These are phyloP conservation scores for Coemansia umbellata DNA, from an alignment of 192 early-diverging fungal genomes.

Conservation along the genomic window DNA sequence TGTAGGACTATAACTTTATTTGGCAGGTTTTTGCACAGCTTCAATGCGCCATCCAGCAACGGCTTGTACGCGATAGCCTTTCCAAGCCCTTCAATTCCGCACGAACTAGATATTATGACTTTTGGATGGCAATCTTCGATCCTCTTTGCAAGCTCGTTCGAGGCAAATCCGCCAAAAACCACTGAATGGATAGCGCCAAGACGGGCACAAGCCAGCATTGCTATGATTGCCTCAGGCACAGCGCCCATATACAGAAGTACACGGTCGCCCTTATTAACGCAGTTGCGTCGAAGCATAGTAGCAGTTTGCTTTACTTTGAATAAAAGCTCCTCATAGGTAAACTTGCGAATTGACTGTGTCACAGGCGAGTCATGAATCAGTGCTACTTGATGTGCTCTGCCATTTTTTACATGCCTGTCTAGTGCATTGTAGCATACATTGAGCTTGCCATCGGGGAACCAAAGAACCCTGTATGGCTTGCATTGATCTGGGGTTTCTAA, in stretches of 20 bases:
- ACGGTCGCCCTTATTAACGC: constrained; percentile 64
- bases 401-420: constrained; percentile 64
- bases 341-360: constrained; percentile 50
- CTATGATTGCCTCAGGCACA: constrained; percentile 74
- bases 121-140: constrained; percentile 76
- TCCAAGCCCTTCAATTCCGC: constrained; percentile 72
- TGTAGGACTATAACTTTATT: constrained; percentile 63
- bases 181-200: constrained; percentile 82
- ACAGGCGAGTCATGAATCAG: constrained; percentile 75
- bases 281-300: constrained; percentile 57
- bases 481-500: not conserved
- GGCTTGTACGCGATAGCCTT: constrained; percentile 72
- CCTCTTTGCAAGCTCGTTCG: constrained; percentile 74
- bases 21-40: constrained; percentile 44
- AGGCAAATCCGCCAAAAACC: constrained; percentile 77
- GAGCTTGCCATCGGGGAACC: constrained; percentile 69
- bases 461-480: constrained; percentile 51
- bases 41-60: constrained; percentile 67
- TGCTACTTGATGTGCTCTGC: constrained; percentile 60
- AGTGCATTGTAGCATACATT: constrained; percentile 82
- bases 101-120: constrained; percentile 69
- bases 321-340: constrained; percentile 68
- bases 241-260: constrained; percentile 84
- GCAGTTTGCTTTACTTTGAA: constrained; percentile 64
- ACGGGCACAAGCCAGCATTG: constrained; percentile 82